Conservation (phyloP, 805 yeast genomes). For the Saccharomyces eubayanus region DNA sequence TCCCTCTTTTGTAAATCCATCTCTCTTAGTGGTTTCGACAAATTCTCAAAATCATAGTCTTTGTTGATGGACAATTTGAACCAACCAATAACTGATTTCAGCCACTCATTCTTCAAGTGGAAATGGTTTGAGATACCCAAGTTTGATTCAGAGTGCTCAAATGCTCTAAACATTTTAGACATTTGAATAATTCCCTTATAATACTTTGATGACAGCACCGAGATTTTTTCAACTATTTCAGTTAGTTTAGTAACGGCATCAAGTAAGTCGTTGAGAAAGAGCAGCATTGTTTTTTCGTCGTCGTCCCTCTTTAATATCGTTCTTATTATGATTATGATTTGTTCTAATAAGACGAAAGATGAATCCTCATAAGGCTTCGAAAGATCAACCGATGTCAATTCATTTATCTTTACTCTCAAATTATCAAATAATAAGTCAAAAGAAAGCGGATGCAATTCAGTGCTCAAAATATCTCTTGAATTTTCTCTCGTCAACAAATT, state of each 20-base stretch:
- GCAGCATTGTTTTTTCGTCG: constrained; percentile 15
- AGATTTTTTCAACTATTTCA: constrained; percentile 13
- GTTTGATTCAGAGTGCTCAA: constrained; percentile 16
- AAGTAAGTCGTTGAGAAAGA: constrained; percentile 27
- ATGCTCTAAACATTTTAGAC: constrained; percentile 22
- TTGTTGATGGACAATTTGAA: constrained; percentile 40
- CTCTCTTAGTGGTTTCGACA: constrained; percentile 23
- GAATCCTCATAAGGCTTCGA: constrained; percentile 11
- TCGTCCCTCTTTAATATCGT: constrained; percentile 26
- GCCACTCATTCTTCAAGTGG: constrained; percentile 38
- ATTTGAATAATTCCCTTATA: constrained; percentile 23
- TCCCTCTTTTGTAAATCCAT: constrained; percentile 33
- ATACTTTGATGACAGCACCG: constrained; percentile 11
- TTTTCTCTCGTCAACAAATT: constrained; percentile 53
- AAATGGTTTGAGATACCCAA: constrained; percentile 35
- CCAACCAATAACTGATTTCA: constrained; percentile 44
- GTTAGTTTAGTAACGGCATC: constrained; percentile 26
- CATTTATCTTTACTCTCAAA: constrained; percentile 32
- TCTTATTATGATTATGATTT: constrained; percentile 38
- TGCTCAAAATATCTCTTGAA: constrained; percentile 57
- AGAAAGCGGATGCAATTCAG: constrained; percentile 51
- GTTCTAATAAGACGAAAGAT: constrained; percentile 36
- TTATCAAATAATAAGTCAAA: constrained; percentile 40
- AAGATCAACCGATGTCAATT: constrained; percentile 16
- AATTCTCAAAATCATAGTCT: constrained; percentile 26